Conservation (phyloP, 2,329 filamentous ascomycete species). For the Colletotrichum cordylinicola region DNA sequence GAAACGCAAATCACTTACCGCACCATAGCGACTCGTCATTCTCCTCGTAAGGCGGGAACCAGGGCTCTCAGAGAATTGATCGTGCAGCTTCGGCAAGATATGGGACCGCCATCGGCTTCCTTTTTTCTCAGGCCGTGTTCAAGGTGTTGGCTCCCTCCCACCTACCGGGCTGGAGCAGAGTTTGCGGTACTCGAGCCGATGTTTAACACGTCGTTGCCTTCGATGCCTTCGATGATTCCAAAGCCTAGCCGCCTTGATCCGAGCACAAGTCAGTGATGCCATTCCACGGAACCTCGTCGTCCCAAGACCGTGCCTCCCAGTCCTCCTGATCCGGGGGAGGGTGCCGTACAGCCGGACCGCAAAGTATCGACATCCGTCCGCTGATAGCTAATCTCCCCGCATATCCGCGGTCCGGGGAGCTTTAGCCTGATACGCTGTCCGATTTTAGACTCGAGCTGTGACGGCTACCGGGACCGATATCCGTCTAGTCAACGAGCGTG, state of each 20-base stretch:
- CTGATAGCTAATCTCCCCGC: neutral
- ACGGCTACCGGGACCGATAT: neutral
- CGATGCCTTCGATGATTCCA: neutral
- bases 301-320: neutral
- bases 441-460: neutral
- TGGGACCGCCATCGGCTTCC: neutral
- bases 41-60: neutral
- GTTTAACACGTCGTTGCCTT: neutral
- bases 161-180: neutral
- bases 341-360: neutral
- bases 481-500: neutral
- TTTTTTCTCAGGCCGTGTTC: neutral
- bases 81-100: neutral
- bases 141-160: neutral
- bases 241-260: neutral
- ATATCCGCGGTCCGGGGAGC: neutral
- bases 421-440: neutral
- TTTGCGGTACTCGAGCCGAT: neutral
- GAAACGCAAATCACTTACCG: neutral
- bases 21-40: neutral
- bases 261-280: neutral
- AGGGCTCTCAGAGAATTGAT: neutral
- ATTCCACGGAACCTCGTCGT: neutral
- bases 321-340: neutral
- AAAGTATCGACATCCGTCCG: neutral